phyloP scores from a whole-genome alignment of 1,139 yeast species.

The Debaryomyces coudertii region DNA sequence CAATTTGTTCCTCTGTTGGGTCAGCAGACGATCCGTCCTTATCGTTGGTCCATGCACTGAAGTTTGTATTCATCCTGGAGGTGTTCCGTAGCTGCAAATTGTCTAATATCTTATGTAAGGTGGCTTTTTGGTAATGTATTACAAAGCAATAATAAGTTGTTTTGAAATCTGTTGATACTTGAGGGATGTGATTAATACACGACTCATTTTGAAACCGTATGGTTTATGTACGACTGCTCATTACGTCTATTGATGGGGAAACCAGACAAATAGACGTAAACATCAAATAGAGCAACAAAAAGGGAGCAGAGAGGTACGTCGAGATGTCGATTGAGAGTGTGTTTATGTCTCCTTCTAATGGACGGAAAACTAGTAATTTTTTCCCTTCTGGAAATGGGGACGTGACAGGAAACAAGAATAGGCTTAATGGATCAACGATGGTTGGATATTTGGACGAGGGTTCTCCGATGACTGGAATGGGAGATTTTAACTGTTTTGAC shows the following conservation, averaged over 20 bases:
- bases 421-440: neutral
- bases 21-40: constrained; percentile 20
- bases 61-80: constrained; percentile 27
- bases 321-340: constrained; percentile 2
- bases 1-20: constrained; percentile 28
- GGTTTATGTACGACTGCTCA: neutral
- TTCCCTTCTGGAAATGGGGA: constrained; percentile 8
- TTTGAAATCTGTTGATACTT: constrained; percentile 2
- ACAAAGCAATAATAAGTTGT: constrained; percentile 11
- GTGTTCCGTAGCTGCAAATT: constrained; percentile 10
- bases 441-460: neutral
- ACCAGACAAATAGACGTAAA: neutral
- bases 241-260: neutral
- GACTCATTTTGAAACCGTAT: neutral
- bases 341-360: constrained; percentile 5
- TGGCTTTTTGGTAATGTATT: constrained; percentile 10
- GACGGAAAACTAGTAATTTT: constrained; percentile 14
- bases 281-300: neutral
- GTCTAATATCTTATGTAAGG: constrained; percentile 16
- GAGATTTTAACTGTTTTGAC: neutral
- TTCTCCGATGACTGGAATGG: neutral
- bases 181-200: neutral
- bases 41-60: constrained; percentile 28
- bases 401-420: neutral
- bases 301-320: neutral